Base-by-base conservation (phyloP, 2,329 filamentous ascomycete species). In the Penicillium paneum region DNA sequence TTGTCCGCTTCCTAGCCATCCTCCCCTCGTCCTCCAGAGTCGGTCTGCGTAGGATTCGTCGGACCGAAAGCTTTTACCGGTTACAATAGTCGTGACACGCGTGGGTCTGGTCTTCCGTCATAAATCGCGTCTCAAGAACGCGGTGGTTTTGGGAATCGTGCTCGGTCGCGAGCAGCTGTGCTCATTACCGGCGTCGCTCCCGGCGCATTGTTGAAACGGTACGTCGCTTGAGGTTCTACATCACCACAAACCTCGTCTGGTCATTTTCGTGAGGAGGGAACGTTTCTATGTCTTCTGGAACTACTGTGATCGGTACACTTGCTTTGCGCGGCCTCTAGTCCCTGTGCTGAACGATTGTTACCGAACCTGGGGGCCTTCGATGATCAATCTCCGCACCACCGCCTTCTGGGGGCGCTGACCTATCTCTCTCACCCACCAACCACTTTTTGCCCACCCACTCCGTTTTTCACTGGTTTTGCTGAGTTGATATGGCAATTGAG, bases 301-400 rank as follows among this genome's bases (percentile, higher is more conserved):
- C 51, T 46, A 21, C 43, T 45, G 49, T 36, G 29, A 35, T 48
- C n/a, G 40, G 40, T 49, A 38, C 42, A 49, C 52, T 59, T 49
- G 54, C 45, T 55, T 50, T 60, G 59, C 64, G 66, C 66, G 62
- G 61, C 60, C 42, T 46, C 46, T 44, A 50, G 52, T 53, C 48
- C 55, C 58, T 58, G 52, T 45, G 52, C 57, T 57, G 58, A 62
- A 57, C 59, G 59, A 59, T 57, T 55, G 59, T 55, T 62, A 50
- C 53, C 62, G 60, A 63, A 60, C 64, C 62, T 69, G 67, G 67
- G 66, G 64, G 57, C 54, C 57, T 62, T 62, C 56, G 59, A 61
- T 64, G 67, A 69, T 71, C 69, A 72, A 70, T 72, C 70, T 72
- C 70, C 69, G 70, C 70, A 72, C 52, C 52, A 54, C 70, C 69